These are phyloP conservation scores for Lanzia echinophila DNA, from an alignment of 2,329 filamentous ascomycete species.

Conservation along the genomic window DNA sequence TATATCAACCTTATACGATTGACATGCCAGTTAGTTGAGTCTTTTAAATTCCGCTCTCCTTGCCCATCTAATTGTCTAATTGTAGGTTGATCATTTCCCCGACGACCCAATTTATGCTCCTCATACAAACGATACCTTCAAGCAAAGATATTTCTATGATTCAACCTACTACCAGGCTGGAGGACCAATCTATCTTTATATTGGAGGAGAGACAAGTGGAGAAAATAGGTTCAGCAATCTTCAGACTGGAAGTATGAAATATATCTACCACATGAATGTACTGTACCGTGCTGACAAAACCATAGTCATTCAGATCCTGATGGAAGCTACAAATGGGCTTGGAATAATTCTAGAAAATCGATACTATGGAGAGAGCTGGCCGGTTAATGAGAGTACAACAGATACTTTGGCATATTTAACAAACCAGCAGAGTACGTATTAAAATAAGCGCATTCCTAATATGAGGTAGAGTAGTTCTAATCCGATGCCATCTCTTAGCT, in stretches of 20 bases:
- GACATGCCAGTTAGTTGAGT: constrained; percentile 16
- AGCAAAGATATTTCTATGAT: constrained; percentile 49
- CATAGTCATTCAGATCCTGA: constrained; percentile 44
- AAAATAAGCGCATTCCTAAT: neutral
- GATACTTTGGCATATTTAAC: constrained; percentile 44
- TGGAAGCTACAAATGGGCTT: constrained; percentile 46
- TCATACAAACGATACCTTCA: constrained; percentile 43
- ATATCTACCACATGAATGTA: neutral
- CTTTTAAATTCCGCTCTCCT: neutral
- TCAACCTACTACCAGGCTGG: constrained; percentile 47
- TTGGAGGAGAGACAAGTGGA: constrained; percentile 40
- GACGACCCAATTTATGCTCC: constrained; percentile 34
- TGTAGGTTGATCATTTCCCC: constrained; percentile 42
- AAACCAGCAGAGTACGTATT: constrained; percentile 38
- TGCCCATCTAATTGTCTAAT: constrained; percentile 4
- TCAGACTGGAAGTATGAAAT: constrained; percentile 32
- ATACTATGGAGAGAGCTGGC: constrained; percentile 44
- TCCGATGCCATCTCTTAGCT: too few species aligned
- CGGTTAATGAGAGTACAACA: constrained; percentile 41
- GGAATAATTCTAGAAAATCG: constrained; percentile 48
- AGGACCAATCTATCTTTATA: constrained; percentile 43
- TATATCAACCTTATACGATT: constrained; percentile 13
- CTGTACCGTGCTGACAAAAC: constrained; percentile 23
- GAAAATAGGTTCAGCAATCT: constrained; percentile 34
- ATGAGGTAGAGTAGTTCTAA: neutral